These are phyloP conservation scores for Talaromyces rugulosus DNA, from an alignment of 2,329 filamentous ascomycete species.

Conservation along the genomic window DNA sequence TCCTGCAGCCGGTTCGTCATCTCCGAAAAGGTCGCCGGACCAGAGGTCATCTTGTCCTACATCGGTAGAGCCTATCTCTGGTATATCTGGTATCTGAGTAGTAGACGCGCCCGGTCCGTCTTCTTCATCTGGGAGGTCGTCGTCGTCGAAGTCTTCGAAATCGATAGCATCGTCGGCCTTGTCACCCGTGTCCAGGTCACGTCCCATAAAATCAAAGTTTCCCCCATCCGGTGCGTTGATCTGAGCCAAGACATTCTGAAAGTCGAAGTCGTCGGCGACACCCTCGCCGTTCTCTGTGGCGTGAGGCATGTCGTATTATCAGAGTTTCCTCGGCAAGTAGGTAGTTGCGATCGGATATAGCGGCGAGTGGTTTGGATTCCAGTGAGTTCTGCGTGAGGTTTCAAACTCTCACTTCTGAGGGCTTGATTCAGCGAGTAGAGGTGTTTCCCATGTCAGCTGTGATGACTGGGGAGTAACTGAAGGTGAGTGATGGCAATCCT, in stretches of 20 bases:
- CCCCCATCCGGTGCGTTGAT: conserved; percentile 31
- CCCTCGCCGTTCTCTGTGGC: conserved; percentile 26
- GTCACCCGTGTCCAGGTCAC: conserved; percentile 50
- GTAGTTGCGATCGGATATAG: not conserved
- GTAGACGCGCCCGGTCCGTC: conserved; percentile 17
- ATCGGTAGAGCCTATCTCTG: conserved; percentile 42
- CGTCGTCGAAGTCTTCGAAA: conserved; percentile 86
- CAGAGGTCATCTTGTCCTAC: conserved; percentile 21
- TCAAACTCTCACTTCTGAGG: not conserved
- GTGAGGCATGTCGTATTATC: conserved; percentile 34
- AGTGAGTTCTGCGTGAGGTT: not conserved
- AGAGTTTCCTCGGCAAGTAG: not conserved
- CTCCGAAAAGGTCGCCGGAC: conserved; percentile 21
- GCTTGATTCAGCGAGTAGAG: too few relatives aligned
- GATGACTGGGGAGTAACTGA: not conserved
- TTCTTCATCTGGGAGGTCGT: conserved; percentile 77
- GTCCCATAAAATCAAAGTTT: conserved; percentile 33
- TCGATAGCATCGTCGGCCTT: conserved; percentile 93
- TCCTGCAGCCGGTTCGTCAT: conserved; percentile 17
- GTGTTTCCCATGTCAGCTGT: not conserved
- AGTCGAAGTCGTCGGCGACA: conserved; percentile 34
- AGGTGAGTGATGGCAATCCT: not conserved
- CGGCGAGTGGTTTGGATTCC: not conserved
- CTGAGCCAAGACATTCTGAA: conserved; percentile 39
- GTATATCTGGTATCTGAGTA: not conserved